phyloP scores from a whole-genome alignment of 2,329 filamentous ascomycete species.

The Aureobasidium sp. region DNA sequence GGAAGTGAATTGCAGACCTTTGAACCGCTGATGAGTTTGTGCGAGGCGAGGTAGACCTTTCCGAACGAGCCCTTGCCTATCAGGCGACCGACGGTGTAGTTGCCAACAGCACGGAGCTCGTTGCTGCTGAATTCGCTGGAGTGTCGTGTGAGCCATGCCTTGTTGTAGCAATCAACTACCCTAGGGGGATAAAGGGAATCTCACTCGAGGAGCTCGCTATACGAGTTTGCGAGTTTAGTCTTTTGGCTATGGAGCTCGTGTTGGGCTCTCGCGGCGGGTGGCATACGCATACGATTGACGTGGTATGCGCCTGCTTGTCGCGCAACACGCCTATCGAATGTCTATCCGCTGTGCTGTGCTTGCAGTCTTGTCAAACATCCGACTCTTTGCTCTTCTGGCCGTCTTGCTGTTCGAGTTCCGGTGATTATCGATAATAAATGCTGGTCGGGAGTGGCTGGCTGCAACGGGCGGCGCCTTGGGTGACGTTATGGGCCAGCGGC shows the following conservation, averaged over 20 bases:
- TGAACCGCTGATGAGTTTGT: slow-evolving; percentile 97
- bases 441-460: neutral
- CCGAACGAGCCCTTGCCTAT: slow-evolving; percentile 98
- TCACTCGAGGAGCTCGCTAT: slow-evolving; percentile 91
- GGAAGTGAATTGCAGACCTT: slow-evolving; percentile 50
- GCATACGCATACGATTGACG: slow-evolving; percentile 20
- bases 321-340: neutral
- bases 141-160: slow-evolving; percentile 14
- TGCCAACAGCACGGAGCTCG: slow-evolving; percentile 86
- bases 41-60: slow-evolving; percentile 91
- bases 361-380: neutral
- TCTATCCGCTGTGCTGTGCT: neutral
- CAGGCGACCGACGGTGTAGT: slow-evolving; percentile 82
- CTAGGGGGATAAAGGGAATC: slow-evolving; percentile 25
- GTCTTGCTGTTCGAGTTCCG: too few relatives aligned
- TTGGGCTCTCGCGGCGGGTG: slow-evolving; percentile 21
- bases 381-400: neutral
- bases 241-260: slow-evolving; percentile 29
- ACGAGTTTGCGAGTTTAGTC: slow-evolving; percentile 77
- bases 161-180: neutral
- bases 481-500: neutral
- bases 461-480: neutral
- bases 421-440: neutral
- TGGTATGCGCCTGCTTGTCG: neutral
- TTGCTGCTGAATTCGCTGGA: slow-evolving; percentile 84